Conservation (phyloP, 2,329 filamentous ascomycete species). For the Dactylellina leptospora region DNA sequence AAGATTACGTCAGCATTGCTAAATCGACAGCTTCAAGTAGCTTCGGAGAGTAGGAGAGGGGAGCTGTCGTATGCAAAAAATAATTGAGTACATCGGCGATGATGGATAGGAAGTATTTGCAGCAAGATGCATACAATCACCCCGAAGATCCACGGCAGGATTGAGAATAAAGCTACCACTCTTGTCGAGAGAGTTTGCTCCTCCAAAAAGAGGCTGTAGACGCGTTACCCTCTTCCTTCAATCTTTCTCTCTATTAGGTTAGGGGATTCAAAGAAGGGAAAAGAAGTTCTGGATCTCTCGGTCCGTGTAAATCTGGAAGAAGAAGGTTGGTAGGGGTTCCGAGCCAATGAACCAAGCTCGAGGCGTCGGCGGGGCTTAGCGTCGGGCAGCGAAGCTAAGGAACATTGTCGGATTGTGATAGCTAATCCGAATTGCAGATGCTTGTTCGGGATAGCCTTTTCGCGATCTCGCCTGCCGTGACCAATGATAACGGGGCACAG, state of each 20-base stretch:
- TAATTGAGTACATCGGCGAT: slow-evolving; percentile 7
- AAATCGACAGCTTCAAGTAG: too few species aligned
- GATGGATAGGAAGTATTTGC: slow-evolving; percentile 16
- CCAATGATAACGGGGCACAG: slow-evolving; percentile 30
- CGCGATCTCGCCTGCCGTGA: slow-evolving; percentile 21
- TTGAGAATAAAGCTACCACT: slow-evolving; percentile 24
- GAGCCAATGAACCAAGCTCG: slow-evolving; percentile 4
- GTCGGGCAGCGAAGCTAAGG: slow-evolving; percentile 36
- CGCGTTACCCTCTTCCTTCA: slow-evolving; percentile 11
- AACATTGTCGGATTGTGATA: slow-evolving; percentile 48
- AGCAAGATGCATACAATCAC: slow-evolving; percentile 4
- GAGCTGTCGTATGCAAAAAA: too few species aligned
- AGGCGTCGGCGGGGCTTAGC: slow-evolving; percentile 13
- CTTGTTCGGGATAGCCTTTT: slow-evolving; percentile 48
- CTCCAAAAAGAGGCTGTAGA: slow-evolving; percentile 36
- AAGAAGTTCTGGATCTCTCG: slow-evolving; percentile 6
- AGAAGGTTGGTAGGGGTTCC: not conserved
- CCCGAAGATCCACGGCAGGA: slow-evolving; percentile 41
- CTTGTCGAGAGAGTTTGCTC: not conserved
- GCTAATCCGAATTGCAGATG: slow-evolving; percentile 43
- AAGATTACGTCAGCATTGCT: slow-evolving; percentile 9
- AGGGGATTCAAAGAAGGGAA: not conserved
- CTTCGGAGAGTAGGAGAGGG: too few species aligned
- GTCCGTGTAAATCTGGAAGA: slow-evolving; percentile 31
- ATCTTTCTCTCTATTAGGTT: too few species aligned